Evolutionary conservation across 2,329 filamentous ascomycete genomes (phyloP).

Genomic region (Lomentospora prolificans): DNA sequence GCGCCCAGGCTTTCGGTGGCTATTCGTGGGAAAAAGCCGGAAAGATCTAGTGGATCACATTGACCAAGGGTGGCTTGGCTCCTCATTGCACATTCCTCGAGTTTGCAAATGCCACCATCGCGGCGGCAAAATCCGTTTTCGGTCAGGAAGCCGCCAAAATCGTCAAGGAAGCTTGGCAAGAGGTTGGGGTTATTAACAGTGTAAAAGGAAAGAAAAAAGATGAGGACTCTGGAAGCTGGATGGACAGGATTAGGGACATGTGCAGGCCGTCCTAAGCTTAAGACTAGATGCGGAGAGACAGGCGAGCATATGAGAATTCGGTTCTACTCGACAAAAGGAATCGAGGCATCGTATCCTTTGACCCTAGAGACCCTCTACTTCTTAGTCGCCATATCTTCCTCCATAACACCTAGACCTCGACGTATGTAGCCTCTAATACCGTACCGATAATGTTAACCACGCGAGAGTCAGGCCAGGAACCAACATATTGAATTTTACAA

Average conservation of each 20-base stretch:
- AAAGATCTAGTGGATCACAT: constrained; percentile 28
- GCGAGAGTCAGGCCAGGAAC: no score
- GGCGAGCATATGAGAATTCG: no score
- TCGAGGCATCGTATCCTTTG: no score
- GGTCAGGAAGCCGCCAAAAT: constrained; percentile 29
- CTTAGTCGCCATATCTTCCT: neutral
- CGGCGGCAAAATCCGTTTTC: constrained; percentile 33
- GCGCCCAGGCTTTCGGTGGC: neutral
- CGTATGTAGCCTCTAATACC: no score
- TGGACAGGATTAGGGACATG: neutral
- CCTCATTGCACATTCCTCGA: constrained; percentile 33
- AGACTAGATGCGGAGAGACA: no score
- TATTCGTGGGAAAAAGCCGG: constrained; percentile 8
- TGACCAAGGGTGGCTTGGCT: constrained; percentile 32
- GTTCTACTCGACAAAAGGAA: no score
- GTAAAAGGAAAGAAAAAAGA: neutral
- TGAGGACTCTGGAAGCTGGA: neutral
- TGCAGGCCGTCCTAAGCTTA: constrained; percentile 1
- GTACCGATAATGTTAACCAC: no score
- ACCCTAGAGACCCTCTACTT: no score
- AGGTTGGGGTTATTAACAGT: constrained; percentile 31
- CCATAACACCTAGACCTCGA: no score
- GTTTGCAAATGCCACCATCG: constrained; percentile 38
- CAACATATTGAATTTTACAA: no score
- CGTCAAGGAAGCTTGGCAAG: constrained; percentile 36